Evolutionary conservation across 768 basidiomycete genomes (phyloP).

Genomic region (Tricholoma saponaceum): DNA sequence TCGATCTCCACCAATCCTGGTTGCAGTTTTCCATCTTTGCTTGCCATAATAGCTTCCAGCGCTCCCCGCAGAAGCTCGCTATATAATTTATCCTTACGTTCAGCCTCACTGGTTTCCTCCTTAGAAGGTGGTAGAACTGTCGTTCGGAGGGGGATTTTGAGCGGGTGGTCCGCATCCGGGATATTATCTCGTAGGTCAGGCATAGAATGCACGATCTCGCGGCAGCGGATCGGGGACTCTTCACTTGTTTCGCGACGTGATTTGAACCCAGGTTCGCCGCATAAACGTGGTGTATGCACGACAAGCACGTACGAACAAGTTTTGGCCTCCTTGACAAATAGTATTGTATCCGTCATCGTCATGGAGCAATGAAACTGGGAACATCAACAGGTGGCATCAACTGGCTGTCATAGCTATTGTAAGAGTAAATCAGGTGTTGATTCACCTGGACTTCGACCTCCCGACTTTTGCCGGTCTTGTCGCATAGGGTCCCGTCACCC

Average conservation of each 20-base stretch:
- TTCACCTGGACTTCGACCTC: constrained; percentile 94
- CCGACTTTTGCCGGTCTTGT: constrained; percentile 83
- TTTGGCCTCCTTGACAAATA: constrained; percentile 89
- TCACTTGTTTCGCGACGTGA: constrained; percentile 62
- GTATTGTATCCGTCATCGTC: constrained; percentile 87
- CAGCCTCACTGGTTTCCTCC: constrained; percentile 7
- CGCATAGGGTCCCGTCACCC: constrained; percentile 89
- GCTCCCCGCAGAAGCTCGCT: constrained; percentile 35
- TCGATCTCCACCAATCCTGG: constrained; percentile 38
- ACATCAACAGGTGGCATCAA: constrained; percentile 13
- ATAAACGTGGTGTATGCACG: constrained; percentile 92
- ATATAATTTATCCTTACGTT: constrained; percentile 18
- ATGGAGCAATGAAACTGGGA: constrained; percentile 90
- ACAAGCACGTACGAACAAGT: constrained; percentile 94
- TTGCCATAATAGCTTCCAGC: constrained; percentile 31
- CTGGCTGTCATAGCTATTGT: constrained; percentile 3
- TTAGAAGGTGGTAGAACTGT: constrained; percentile 39
- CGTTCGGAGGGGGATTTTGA: constrained; percentile 47
- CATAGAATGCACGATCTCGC: constrained; percentile 58
- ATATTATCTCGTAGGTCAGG: constrained; percentile 24
- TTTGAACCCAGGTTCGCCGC: constrained; percentile 89
- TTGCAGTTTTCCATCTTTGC: constrained; percentile 13
- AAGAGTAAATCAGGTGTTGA: constrained; percentile 11
- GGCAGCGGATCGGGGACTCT: constrained; percentile 73
- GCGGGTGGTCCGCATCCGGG: constrained; percentile 53